phyloP scores from a whole-genome alignment of 1,284 basidiomycete species.

The Malassezia japonica region DNA sequence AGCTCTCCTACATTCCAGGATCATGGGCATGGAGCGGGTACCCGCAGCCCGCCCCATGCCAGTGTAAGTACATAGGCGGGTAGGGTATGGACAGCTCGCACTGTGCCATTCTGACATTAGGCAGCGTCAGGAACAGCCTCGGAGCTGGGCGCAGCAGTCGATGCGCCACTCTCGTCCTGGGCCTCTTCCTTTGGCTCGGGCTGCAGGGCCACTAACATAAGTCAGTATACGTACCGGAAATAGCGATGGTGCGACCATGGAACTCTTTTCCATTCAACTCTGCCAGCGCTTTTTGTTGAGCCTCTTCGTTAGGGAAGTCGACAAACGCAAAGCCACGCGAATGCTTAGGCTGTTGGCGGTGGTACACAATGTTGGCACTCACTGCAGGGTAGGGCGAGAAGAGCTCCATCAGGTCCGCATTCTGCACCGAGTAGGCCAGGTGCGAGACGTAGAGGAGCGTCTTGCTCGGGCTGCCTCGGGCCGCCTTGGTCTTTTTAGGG shows the following conservation, averaged over 20 bases:
- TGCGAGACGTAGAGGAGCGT: slow-evolving; percentile 9
- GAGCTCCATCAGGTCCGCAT: slow-evolving; percentile 5
- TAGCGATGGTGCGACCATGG: not conserved
- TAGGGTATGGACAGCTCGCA: too few relatives aligned
- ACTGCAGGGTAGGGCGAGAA: slow-evolving; percentile 5
- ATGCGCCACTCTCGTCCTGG: not conserved
- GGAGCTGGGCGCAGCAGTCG: too few relatives aligned
- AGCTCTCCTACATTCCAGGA: too few relatives aligned
- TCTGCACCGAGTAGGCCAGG: slow-evolving; percentile 1
- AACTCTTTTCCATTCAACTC: slow-evolving; percentile 8
- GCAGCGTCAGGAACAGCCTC: too few relatives aligned
- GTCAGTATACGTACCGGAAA: slow-evolving; percentile 1
- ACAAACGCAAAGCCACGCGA: slow-evolving; percentile 15
- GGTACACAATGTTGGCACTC: slow-evolving; percentile 5
- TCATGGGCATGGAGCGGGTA: too few relatives aligned
- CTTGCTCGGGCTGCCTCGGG: slow-evolving; percentile 3
- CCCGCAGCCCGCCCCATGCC: not conserved
- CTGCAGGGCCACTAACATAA: not conserved
- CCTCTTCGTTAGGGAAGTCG: slow-evolving; percentile 2
- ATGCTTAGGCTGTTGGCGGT: not conserved
- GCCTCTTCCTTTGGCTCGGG: not conserved
- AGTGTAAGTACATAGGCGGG: not conserved
- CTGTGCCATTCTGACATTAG: too few relatives aligned
- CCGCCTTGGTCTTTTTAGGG: not conserved
- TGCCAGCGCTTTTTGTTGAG: slow-evolving; percentile 1